These are phyloP conservation scores for Mucuna pruriens DNA, from an alignment of 306 rosid species.

Conservation along the genomic window DNA sequence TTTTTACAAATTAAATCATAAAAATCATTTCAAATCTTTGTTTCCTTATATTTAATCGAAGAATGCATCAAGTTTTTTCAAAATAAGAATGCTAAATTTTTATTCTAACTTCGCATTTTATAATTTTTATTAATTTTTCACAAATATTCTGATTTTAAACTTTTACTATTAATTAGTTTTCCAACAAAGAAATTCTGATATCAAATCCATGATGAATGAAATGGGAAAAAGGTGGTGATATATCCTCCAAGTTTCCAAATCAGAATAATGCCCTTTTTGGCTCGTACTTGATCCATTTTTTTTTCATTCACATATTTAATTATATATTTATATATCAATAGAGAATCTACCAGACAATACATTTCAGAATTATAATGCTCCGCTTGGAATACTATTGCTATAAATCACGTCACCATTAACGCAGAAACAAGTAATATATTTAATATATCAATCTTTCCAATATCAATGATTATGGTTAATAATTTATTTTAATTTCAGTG, in stretches of 20 bases:
- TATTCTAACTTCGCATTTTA: neutral
- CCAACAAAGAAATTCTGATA: neutral
- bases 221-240: neutral
- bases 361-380: neutral
- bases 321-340: neutral
- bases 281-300: neutral
- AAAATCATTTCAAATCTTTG: neutral
- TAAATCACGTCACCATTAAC: constrained; percentile 6
- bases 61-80: neutral
- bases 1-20: neutral
- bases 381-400: neutral
- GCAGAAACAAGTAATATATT: neutral
- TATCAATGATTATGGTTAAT: constrained; percentile 1
- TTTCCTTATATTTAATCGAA: too few species aligned
- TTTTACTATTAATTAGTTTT: too few species aligned
- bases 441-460: constrained; percentile 8
- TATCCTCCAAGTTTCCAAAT: neutral
- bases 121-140: neutral
- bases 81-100: neutral
- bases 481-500: neutral
- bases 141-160: too few species aligned
- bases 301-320: neutral
- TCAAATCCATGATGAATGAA: neutral
- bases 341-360: neutral
- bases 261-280: neutral